Conservation (phyloP, 1,284 basidiomycete species). For the Hypsizygus ulmarius region DNA sequence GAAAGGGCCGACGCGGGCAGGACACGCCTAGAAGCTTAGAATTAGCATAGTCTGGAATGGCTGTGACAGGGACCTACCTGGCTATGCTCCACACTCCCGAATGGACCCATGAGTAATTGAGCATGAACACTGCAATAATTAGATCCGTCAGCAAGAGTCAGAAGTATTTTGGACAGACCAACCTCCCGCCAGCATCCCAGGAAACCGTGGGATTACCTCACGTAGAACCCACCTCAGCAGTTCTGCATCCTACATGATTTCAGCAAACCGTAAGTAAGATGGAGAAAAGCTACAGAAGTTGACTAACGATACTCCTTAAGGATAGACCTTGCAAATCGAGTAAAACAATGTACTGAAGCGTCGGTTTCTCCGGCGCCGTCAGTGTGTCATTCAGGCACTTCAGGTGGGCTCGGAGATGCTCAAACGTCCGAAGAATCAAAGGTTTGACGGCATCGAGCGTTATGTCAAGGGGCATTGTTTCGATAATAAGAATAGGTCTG, state of each 20-base stretch:
- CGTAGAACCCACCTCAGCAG: constrained; percentile 61
- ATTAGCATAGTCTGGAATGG: constrained; percentile 9
- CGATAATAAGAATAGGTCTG: constrained; percentile 57
- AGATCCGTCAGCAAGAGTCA: constrained; percentile 2
- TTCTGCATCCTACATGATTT: constrained; percentile 51
- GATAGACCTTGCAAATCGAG: constrained; percentile 65
- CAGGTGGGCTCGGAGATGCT: constrained; percentile 54
- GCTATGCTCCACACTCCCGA: constrained; percentile 73
- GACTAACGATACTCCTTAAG: constrained; percentile 57
- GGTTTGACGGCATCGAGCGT: constrained; percentile 37
- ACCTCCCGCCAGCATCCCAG: constrained; percentile 77
- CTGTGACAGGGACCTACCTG: constrained; percentile 42
- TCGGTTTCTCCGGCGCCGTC: constrained; percentile 26
- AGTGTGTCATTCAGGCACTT: constrained; percentile 35
- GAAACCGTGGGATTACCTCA: constrained; percentile 68
- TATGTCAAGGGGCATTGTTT: constrained; percentile 37
- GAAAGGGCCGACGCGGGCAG: constrained; percentile 69
- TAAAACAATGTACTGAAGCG: constrained; percentile 67
- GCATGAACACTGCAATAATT: constrained; percentile 55
- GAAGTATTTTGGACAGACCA: constrained; percentile 22
- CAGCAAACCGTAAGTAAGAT: constrained; percentile 13
- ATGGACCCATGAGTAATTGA: constrained; percentile 85
- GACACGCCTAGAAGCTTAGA: constrained; percentile 47
- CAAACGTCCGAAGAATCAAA: constrained; percentile 47
- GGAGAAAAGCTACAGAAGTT: constrained; percentile 3